Evolutionary conservation across 208 protist species (phyloP).

Genomic region (Leishmania gerbilli): DNA sequence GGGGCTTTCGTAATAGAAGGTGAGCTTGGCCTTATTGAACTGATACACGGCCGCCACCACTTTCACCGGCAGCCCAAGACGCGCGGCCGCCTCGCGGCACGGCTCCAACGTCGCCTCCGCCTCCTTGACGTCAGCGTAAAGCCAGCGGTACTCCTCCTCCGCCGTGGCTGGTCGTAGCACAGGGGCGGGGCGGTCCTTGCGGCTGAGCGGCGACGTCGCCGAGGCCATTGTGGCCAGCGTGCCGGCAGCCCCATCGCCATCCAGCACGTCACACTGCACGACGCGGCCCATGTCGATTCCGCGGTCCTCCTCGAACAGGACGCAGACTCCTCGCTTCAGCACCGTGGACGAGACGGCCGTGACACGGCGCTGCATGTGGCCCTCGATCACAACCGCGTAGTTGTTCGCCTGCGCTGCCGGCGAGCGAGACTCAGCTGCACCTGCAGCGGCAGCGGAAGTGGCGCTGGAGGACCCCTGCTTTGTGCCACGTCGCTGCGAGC

Average conservation of each 20-base stretch:
- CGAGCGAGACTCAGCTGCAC: not conserved
- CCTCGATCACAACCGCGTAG: conserved; percentile 50
- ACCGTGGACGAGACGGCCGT: conserved; percentile 29
- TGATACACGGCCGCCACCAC: conserved; percentile 83
- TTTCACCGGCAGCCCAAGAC: conserved; percentile 55
- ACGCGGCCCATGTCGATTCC: conserved; percentile 80
- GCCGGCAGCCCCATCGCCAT: conserved; percentile 10
- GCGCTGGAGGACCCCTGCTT: conserved; percentile 3
- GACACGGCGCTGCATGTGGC: conserved; percentile 42
- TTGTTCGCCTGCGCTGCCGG: not conserved
- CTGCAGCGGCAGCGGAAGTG: conserved; percentile 1
- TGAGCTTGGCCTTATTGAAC: conserved; percentile 88
- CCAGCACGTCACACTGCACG: conserved; percentile 35
- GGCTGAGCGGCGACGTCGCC: conserved; percentile 25
- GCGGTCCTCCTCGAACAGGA: conserved; percentile 81
- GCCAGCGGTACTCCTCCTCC: conserved; percentile 69
- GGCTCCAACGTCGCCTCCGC: conserved; percentile 51
- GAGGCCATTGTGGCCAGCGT: conserved; percentile 20
- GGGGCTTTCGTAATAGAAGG: conserved; percentile 81
- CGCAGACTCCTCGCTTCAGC: conserved; percentile 48
- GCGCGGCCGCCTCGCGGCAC: conserved; percentile 53
- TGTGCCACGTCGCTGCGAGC: conserved; percentile 14
- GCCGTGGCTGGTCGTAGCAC: conserved; percentile 56
- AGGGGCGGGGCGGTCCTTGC: conserved; percentile 32
- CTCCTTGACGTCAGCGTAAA: conserved; percentile 47